These are phyloP conservation scores for Pythium brassicae DNA, from an alignment of 352 stramenopile species.

Conservation along the genomic window DNA sequence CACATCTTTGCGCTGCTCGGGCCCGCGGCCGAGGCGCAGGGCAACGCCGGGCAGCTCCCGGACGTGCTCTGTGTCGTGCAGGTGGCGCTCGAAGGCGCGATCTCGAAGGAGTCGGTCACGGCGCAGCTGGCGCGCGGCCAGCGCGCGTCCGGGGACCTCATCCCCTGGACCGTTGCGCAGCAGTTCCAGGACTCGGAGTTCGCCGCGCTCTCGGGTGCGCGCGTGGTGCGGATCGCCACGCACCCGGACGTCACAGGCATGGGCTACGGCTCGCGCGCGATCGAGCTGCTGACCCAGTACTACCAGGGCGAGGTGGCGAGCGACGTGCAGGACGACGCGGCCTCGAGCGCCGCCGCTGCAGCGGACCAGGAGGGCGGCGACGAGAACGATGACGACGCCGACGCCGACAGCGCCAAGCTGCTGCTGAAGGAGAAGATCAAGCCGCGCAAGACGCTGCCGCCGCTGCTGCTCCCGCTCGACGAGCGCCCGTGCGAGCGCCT, in stretches of 20 bases:
- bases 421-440: conserved; percentile 89
- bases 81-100: conserved; percentile 96
- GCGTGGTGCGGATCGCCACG: conserved; percentile 97
- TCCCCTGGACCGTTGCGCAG: conserved; percentile 99
- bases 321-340: conserved; percentile 30
- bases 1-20: conserved; percentile 98
- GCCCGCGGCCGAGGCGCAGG: conserved; percentile 88
- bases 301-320: conserved; percentile 96
- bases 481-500: conserved; percentile 93
- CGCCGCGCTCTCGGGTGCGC: conserved; percentile 93
- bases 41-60: conserved; percentile 89
- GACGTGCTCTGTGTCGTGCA: conserved; percentile 99
- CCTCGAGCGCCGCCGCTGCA: conserved; percentile 26
- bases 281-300: conserved; percentile 96
- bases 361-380: conserved; percentile 28
- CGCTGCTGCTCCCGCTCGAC: conserved; percentile 94
- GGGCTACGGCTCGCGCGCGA: conserved; percentile 96
- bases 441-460: conserved; percentile 95
- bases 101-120: conserved; percentile 95
- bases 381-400: conserved; percentile 39
- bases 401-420: conserved; percentile 38
- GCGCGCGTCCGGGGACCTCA: conserved; percentile 96
- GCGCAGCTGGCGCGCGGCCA: conserved; percentile 95
- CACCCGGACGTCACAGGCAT: conserved; percentile 96
- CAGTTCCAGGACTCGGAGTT: conserved; percentile 99